A percentile compares a stretch with the other conserved stretches of the same genome.
These are phyloP conservation scores for Diaporthe nobilis DNA, from an alignment of 2,329 filamentous ascomycete genomes.

Conservation along the genomic window DNA sequence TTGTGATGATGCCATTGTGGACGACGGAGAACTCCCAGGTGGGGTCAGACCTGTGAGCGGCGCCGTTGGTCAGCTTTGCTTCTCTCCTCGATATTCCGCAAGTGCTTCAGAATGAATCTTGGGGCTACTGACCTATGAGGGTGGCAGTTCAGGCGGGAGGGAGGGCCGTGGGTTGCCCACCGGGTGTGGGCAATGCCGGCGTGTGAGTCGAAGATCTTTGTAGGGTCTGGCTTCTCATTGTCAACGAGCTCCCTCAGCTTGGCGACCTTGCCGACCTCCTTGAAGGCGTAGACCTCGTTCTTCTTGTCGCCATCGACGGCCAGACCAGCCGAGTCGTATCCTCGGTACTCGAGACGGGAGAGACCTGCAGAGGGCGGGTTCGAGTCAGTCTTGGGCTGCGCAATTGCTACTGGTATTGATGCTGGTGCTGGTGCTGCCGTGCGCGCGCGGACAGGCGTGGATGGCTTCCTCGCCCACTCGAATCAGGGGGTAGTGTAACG, in stretches of 20 bases:
- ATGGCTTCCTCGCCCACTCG: background rate
- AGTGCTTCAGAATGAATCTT: background rate
- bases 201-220: slow-evolving; percentile 97
- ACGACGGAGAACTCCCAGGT: slow-evolving; percentile 97
- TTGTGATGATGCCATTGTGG: slow-evolving; percentile 99
- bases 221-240: slow-evolving; percentile 84
- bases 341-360: slow-evolving; percentile 96
- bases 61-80: slow-evolving; percentile 23
- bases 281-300: slow-evolving; percentile 97
- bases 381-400: slow-evolving; percentile 47
- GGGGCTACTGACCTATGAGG: slow-evolving; percentile 83
- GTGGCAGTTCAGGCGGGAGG: slow-evolving; percentile 96
- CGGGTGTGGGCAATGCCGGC: slow-evolving; percentile 98
- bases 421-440: background rate
- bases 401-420: background rate
- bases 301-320: slow-evolving; percentile 98
- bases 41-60: slow-evolving; percentile 80
- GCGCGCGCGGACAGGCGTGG: background rate
- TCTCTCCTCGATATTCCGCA: background rate
- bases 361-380: slow-evolving; percentile 72
- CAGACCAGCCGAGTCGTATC: slow-evolving; percentile 97
- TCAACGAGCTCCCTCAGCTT: slow-evolving; percentile 96
- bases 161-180: slow-evolving; percentile 97
- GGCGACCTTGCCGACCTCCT: slow-evolving; percentile 99
- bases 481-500: slow-evolving; percentile 28